Evolutionary conservation across 2,329 filamentous ascomycete genomes (phyloP).

Genomic region (Fusarium verticillioides): DNA sequence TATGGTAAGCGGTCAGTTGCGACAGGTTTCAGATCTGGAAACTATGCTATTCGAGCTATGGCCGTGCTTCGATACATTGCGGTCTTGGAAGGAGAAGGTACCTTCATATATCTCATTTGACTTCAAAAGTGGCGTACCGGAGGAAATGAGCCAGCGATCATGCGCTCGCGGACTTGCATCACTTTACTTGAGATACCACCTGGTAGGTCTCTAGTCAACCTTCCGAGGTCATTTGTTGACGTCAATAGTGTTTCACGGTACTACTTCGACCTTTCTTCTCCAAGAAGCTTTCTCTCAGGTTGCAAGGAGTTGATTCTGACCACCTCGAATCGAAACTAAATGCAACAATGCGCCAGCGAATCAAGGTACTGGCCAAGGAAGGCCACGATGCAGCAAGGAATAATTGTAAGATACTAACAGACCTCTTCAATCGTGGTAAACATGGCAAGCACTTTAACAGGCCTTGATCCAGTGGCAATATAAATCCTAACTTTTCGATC

Average conservation of each 20-base stretch:
- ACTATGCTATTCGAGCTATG: neutral
- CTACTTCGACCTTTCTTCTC: neutral
- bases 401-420: neutral
- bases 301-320: neutral
- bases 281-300: neutral
- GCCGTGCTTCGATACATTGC: neutral
- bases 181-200: neutral
- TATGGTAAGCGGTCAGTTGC: neutral
- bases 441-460: neutral
- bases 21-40: neutral
- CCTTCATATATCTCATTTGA: neutral
- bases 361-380: neutral
- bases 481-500: neutral
- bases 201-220: neutral
- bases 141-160: neutral
- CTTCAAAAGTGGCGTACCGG: neutral
- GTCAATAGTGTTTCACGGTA: neutral
- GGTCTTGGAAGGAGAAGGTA: neutral
- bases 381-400: neutral
- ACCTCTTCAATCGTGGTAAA: neutral
- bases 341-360: neutral
- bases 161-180: neutral
- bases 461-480: fast-evolving
- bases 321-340: neutral
- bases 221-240: neutral